phyloP scores from a whole-genome alignment of 768 basidiomycete genomes.

The Trametes cubensis region DNA sequence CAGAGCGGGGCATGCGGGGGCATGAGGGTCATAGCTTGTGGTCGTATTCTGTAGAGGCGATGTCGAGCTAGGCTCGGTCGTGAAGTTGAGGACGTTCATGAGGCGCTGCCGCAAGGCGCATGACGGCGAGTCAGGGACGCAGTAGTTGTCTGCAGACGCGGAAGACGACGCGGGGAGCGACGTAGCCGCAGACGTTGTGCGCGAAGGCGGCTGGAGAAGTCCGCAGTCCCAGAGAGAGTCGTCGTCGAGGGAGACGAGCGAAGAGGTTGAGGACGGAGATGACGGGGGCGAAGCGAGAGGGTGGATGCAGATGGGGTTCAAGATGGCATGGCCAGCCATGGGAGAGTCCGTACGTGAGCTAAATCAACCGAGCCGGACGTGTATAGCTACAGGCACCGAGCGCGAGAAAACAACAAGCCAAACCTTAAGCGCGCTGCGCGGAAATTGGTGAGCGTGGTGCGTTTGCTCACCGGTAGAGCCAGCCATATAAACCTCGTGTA shows the following conservation, averaged over 20 bases:
- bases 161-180: conserved; percentile 5
- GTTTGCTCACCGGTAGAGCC: background rate
- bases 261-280: conserved; percentile 7
- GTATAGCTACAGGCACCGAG: conserved; percentile 14
- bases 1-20: conserved; percentile 7
- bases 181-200: conserved; percentile 4
- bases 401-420: conserved; percentile 3
- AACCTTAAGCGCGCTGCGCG: conserved; percentile 15
- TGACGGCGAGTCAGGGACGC: conserved; percentile 6
- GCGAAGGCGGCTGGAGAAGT: conserved; percentile 8
- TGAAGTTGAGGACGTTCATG: conserved; percentile 12
- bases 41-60: conserved; percentile 2
- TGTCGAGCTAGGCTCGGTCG: conserved; percentile 9
- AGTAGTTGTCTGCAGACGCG: background rate
- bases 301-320: conserved; percentile 19
- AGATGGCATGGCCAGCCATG: conserved; percentile 18
- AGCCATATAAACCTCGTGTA: background rate
- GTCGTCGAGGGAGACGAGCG: conserved; percentile 2
- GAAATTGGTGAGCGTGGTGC: background rate
- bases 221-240: conserved; percentile 15
- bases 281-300: conserved; percentile 11
- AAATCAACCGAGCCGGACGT: conserved; percentile 12
- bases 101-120: conserved; percentile 19
- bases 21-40: conserved; percentile 4
- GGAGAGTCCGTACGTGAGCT: conserved; percentile 3